Evolutionary conservation across 306 rosid genomes (phyloP), one percentile per base, ranked within the genome.

Genomic region (Glycine tomentella): DNA sequence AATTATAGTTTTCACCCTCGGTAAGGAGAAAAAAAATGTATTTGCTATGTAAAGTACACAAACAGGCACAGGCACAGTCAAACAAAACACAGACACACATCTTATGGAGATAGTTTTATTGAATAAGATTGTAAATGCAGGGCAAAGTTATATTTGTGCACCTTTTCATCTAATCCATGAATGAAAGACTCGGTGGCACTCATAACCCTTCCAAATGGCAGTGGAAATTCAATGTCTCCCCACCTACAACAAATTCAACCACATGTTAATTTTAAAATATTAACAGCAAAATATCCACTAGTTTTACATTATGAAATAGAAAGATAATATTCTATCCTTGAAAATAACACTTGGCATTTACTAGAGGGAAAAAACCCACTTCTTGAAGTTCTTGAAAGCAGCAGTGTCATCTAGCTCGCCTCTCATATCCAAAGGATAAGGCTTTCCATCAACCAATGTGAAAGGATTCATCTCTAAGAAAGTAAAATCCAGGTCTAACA

Each of bases 381-480:
- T 95, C 80, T 95, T 95, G 92, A 95, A 95, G 87, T 95, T 95
- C 89, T 93, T 95, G 95, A 95, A 95, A 76, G 92, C 90, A 77
- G 97, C 97, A 68, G 99, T 95, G 85, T 93, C 99, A 80, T 95
- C 99, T 38, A 95, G 84, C 87, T 95, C 97, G 83, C 99, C 97
- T 89, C 99, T 95, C 99, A 95, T 95, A 87, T 95, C 97, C 90
- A 95, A 88, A 83, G 99, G 99, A 91, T 90, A 95, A 62, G 99
- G 97, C 92, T 92, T 95, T 86, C 95, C 97, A 64, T 90, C 77
- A 59, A 93, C 90, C 86, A 95, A 85, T 78, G 99, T 77, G 59
- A 95, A 95, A 63, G 99, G 99, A 81, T 95, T 95, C 97, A 95
- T 89, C 93, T 95, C 99, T 42, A 95, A 92, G 88, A 95, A 95